phyloP scores from a whole-genome alignment of 768 basidiomycete species.

The Tubosaeta sp. region DNA sequence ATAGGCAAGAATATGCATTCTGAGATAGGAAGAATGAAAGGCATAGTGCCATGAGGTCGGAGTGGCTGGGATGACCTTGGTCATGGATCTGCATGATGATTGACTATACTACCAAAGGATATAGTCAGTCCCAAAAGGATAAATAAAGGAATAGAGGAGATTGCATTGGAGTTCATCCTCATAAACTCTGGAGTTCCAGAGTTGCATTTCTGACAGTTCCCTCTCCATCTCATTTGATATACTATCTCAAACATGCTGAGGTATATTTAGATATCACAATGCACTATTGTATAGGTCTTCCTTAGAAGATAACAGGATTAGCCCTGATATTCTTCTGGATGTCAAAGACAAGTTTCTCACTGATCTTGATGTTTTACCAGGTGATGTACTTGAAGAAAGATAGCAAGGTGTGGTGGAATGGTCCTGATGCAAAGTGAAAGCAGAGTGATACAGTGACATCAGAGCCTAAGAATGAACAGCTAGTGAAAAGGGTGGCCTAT shows the following conservation, averaged over 20 bases:
- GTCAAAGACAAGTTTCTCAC: not conserved
- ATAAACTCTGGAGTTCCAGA: no score
- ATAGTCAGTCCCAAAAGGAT: no score
- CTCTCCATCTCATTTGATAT: not conserved
- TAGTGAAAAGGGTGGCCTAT: not conserved
- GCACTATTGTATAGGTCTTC: not conserved
- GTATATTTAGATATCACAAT: not conserved
- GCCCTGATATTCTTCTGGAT: not conserved
- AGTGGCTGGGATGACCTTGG: no score
- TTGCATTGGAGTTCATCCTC: no score
- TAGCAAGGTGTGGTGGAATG: not conserved
- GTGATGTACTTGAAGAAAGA: conserved; percentile 2
- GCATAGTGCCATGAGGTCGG: no score
- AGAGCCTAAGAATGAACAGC: no score
- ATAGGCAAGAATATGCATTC: no score
- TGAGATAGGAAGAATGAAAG: no score
- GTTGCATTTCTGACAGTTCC: no score
- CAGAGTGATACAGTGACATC: not conserved
- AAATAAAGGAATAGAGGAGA: no score
- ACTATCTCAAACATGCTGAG: not conserved
- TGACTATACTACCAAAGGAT: no score
- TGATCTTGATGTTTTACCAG: not conserved
- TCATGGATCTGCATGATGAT: no score
- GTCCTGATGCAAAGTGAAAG: not conserved
- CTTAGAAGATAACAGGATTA: not conserved